Evolutionary conservation across 2,329 filamentous ascomycete species (phyloP), one percentile per base, ranked within the genome.

Genomic region (Colletotrichum lindemuthianum): DNA sequence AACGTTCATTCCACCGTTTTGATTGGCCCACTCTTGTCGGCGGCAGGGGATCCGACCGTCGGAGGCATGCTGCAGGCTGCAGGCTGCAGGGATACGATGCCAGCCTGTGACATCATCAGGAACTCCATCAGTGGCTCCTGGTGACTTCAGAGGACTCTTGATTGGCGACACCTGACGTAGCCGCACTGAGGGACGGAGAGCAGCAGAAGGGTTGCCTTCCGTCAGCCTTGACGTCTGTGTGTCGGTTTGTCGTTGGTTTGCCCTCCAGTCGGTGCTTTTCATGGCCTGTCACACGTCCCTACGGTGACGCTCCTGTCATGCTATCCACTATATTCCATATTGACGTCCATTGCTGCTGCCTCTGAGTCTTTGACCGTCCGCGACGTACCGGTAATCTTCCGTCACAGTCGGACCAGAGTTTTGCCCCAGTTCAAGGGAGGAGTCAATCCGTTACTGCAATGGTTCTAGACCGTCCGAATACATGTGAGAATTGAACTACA

Each of bases 171-270:
- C 59, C 32, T 66, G 48, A 66, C 59, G 59, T 64, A 24, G 24
- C 24, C 24, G 24, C 24, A 24, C 24, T 24, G 24, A 24, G 24
- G 4, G 24, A 24, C 24, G 24, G 24, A 4, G 24, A 24, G 24
- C 24, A 24, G 33, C 12, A 36, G 47, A 51, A 39, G 49, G 24
- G 24, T 4, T 24, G 24, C 24, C 24, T 55, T 65, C 61, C 61
- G 63, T 63, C 58, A 63, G 63, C 63, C 63, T 65, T 57, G 50
- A 65, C 63, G 63, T 65, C 58, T 65, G 58, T 64, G 57, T 55
- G 44, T 13, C 36, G 48, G 32, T 50, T 34, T 32, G 16, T 8
- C 24, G 24, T 24, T 24, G 24, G 24, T 24, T 24, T 24, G 24
- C 24, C 24, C 44, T 47, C 34, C 34, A 34, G 34, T 40, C 49